These are phyloP conservation scores for Flammula alnicola DNA, from an alignment of 1,284 basidiomycete genomes.

Conservation along the genomic window DNA sequence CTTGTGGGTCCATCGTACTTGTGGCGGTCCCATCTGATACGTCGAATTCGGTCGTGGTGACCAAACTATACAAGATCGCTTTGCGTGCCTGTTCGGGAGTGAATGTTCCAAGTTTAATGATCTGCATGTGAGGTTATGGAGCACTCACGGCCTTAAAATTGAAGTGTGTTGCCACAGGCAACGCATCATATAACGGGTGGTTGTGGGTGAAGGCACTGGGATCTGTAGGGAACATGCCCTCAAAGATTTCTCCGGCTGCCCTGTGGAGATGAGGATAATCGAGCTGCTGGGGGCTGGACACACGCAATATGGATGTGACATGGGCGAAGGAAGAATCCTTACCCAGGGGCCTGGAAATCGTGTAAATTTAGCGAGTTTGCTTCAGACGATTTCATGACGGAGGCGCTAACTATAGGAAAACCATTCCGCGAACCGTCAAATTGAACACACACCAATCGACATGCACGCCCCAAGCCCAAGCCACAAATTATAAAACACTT, in stretches of 20 bases:
- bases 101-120: no score
- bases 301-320: constrained; percentile 55
- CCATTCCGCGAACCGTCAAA: background rate
- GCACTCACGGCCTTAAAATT: constrained; percentile 48
- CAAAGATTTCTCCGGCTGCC: constrained; percentile 45
- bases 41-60: constrained; percentile 59
- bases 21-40: constrained; percentile 37
- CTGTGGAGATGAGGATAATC: constrained; percentile 57
- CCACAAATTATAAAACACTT: constrained; percentile 34
- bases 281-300: constrained; percentile 55
- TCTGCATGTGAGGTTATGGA: background rate
- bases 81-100: constrained; percentile 75
- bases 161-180: constrained; percentile 51
- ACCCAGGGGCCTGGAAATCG: constrained; percentile 47
- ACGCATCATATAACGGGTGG: constrained; percentile 51
- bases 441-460: background rate
- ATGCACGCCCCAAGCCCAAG: no score
- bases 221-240: constrained; percentile 47
- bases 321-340: constrained; percentile 46
- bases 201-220: constrained; percentile 42
- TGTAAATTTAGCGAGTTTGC: no score
- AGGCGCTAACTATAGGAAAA: no score
- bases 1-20: no score
- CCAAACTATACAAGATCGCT: constrained; percentile 61
- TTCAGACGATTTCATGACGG: no score